These are phyloP conservation scores for Solanum lycopersicoides DNA, from an alignment of 257 asterid species.

Conservation along the genomic window DNA sequence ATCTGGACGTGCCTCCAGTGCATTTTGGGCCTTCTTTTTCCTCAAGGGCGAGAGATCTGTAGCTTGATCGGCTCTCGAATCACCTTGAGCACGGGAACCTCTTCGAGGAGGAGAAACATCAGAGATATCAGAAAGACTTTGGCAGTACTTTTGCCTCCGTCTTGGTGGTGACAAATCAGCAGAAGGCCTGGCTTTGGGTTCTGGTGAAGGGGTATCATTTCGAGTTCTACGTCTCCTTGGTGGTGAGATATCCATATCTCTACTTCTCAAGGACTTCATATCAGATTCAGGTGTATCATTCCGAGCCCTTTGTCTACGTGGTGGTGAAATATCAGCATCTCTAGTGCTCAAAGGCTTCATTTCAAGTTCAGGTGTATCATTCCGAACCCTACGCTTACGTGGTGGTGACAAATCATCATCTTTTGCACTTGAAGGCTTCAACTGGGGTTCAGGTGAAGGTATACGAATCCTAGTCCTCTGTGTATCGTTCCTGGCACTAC, in stretches of 20 bases:
- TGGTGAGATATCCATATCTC: slow-evolving; percentile 1
- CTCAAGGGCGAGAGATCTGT: slow-evolving; percentile 53
- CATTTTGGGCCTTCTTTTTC: slow-evolving; percentile 29
- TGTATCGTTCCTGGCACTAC: slow-evolving; percentile 4
- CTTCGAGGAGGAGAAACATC: slow-evolving; percentile 63
- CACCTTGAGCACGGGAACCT: slow-evolving; percentile 12
- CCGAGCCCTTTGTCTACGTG: slow-evolving; percentile 15
- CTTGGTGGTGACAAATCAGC: slow-evolving; percentile 56
- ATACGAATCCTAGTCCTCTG: neutral
- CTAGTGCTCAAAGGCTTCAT: neutral
- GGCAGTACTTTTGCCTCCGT: slow-evolving; percentile 15
- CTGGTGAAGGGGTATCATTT: slow-evolving; percentile 50
- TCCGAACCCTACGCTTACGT: too few relatives aligned
- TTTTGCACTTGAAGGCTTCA: neutral
- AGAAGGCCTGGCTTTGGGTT: slow-evolving; percentile 8
- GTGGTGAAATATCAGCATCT: slow-evolving; percentile 5
- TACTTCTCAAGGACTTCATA: neutral
- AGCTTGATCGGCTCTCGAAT: slow-evolving; percentile 5
- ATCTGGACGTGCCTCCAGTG: slow-evolving; percentile 20
- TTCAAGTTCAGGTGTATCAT: too few relatives aligned
- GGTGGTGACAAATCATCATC: neutral
- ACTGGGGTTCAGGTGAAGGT: neutral
- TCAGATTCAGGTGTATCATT: slow-evolving; percentile 47
- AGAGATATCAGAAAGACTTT: slow-evolving; percentile 17
- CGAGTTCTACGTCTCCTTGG: slow-evolving; percentile 24